Conservation (phyloP, 352 stramenopile genomes). For the Pythium brachiatum region DNA sequence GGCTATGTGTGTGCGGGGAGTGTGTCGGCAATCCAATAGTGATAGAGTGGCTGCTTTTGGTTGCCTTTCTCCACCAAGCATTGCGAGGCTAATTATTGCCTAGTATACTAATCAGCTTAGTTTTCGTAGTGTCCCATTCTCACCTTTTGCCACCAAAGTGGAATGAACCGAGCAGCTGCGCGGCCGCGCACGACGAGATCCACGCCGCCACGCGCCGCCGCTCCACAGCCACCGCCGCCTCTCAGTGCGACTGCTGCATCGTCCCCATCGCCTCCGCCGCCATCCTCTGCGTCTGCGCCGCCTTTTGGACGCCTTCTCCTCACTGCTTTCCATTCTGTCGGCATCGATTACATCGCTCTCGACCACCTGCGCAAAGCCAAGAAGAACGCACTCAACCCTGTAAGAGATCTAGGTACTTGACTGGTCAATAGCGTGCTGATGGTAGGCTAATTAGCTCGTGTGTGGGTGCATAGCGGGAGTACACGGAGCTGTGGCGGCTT, state of each 20-base stretch:
- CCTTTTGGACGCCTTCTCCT: constrained; percentile 45
- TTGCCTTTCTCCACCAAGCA: not conserved
- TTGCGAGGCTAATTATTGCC: not conserved
- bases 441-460: not conserved
- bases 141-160: not conserved
- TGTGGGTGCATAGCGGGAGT: constrained; percentile 34
- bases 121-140: not conserved
- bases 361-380: constrained; percentile 66
- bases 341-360: constrained; percentile 47
- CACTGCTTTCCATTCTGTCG: constrained; percentile 39
- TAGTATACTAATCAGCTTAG: not conserved
- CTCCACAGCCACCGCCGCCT: not conserved
- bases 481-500: constrained; percentile 46
- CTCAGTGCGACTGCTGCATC: not conserved
- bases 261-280: not conserved
- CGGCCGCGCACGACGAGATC: not conserved
- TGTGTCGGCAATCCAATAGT: not conserved
- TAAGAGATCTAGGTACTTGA: not conserved
- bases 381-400: constrained; percentile 37
- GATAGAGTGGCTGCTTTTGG: not conserved
- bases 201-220: not conserved
- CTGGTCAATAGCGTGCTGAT: not conserved
- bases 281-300: constrained; percentile 24
- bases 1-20: no score
- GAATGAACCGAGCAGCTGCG: not conserved